Evolutionary conservation across 2,329 filamentous ascomycete genomes (phyloP).

Genomic region (Cytospora piceae): DNA sequence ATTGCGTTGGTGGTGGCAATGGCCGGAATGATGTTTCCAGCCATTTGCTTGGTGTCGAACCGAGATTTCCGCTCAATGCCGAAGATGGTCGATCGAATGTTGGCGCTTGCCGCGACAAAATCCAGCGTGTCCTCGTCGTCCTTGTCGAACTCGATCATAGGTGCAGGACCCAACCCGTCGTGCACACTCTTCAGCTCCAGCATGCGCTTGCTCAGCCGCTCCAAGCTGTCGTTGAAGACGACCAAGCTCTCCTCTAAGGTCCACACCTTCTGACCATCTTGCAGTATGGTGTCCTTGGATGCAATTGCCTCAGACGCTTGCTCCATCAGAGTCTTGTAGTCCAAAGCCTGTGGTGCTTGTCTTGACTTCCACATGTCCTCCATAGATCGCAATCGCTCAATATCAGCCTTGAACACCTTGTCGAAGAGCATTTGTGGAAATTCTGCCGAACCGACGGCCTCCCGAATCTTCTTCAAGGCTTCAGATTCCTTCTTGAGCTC

Average conservation of each 20-base stretch:
- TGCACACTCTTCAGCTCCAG: constrained; percentile 60
- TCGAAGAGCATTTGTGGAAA: constrained; percentile 85
- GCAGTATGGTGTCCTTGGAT: constrained; percentile 57
- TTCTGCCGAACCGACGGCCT: constrained; percentile 75
- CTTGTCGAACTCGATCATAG: constrained; percentile 89
- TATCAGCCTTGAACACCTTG: constrained; percentile 88
- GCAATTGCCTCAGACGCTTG: constrained; percentile 55
- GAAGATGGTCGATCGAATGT: constrained; percentile 87
- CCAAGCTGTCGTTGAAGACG: constrained; percentile 84
- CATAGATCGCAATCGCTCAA: constrained; percentile 80
- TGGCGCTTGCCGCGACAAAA: constrained; percentile 89
- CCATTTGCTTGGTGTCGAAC: constrained; percentile 99
- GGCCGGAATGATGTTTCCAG: constrained; percentile 97
- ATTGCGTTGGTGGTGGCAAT: constrained; percentile 99
- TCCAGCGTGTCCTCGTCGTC: constrained; percentile 94
- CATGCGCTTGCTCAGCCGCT: constrained; percentile 74
- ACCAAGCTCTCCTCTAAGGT: constrained; percentile 79
- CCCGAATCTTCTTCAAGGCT: constrained; percentile 80
- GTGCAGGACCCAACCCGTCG: constrained; percentile 53
- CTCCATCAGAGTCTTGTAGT: constrained; percentile 65
- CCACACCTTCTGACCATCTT: constrained; percentile 79
- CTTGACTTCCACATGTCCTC: constrained; percentile 96
- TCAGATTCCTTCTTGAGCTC: constrained; percentile 84
- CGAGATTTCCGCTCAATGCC: constrained; percentile 86
- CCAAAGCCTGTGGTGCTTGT: constrained; percentile 71